Base-by-base conservation (phyloP, 768 basidiomycete species). In the Termitomyces sp. region DNA sequence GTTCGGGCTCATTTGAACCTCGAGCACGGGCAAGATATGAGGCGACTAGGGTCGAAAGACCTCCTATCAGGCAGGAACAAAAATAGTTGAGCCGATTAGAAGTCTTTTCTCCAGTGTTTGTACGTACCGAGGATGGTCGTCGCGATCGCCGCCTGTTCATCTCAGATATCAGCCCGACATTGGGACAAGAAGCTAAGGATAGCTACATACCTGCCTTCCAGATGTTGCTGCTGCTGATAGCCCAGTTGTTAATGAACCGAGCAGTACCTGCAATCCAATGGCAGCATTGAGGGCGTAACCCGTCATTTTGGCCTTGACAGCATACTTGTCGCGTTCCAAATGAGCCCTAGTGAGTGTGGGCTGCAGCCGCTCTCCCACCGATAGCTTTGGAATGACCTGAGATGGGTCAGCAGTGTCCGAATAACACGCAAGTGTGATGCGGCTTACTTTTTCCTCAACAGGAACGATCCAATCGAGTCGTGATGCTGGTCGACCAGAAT, bases 11-110 rank as follows among this genome's bases (percentile, higher is more conserved):
- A 44, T 83, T 83, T 0, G 88, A 85, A 12, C 89, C 88, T 36
- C 89, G 84, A n/a, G 83, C 79, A 16, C 85, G 84, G 2, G 90
- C 90, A 18, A 92, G 78, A 72, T 88, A 91, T 2, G 89, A 86
- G 15, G 90, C 89, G 13, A 87, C 80, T n/a, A 91, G 24, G 0
- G 90, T 92, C 9, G 88, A 73, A 5, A 88, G 59, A 13, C 84
- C 90, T 20, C 90, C 87, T 85, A 33, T 54, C 33, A 49, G 7
- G 4, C 33, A 49, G 7, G 4, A 40, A 20, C 7, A 45, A 39
- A 28, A 39, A 28, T 33, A 57, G 18, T 48, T n/a, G 35, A 57
- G 15, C 56, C 35, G 28, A 50, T 12, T 13, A 52, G 38, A 40
- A 35, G 15, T 20, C 24, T 20, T 42, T 61, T 49, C 35, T 45